phyloP scores from a whole-genome alignment of 2,329 filamentous ascomycete species.

The Ophidiomyces ophidiicola region DNA sequence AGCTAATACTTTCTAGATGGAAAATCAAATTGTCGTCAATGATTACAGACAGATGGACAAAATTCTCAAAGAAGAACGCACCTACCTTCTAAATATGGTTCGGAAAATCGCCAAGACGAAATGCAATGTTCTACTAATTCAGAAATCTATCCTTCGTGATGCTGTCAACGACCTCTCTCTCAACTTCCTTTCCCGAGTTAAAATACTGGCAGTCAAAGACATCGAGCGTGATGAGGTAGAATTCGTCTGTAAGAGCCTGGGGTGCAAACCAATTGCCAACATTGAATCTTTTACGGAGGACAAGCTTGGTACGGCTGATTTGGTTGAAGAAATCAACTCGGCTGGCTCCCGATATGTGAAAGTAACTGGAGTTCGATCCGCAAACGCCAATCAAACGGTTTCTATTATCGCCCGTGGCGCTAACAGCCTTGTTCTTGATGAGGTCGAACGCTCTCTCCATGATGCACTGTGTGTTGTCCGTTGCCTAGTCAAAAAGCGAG shows the following conservation, averaged over 20 bases:
- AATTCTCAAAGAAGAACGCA: slow-evolving; percentile 97
- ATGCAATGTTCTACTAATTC: slow-evolving; percentile 95
- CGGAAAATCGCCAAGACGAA: slow-evolving; percentile 99
- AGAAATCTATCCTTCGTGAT: slow-evolving; percentile 95
- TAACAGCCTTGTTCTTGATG: slow-evolving; percentile 87
- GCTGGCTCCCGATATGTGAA: slow-evolving; percentile 88
- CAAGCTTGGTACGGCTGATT: slow-evolving; percentile 85
- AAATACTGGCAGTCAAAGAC: slow-evolving; percentile 91
- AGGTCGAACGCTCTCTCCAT: slow-evolving; percentile 92
- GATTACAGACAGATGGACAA: slow-evolving; percentile 99
- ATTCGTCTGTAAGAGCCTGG: slow-evolving; percentile 97
- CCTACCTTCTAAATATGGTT: slow-evolving; percentile 95
- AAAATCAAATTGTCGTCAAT: slow-evolving; percentile 98
- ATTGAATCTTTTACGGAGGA: slow-evolving; percentile 98
- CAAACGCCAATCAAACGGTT: slow-evolving; percentile 63
- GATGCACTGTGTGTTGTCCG: slow-evolving; percentile 95
- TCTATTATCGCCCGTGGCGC: slow-evolving; percentile 90
- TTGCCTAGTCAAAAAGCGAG: slow-evolving; percentile 98
- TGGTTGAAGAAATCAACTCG: slow-evolving; percentile 82
- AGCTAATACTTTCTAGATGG: slow-evolving; percentile 53
- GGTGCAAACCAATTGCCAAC: slow-evolving; percentile 97
- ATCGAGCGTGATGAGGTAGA: slow-evolving; percentile 98
- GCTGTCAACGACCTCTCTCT: slow-evolving; percentile 95
- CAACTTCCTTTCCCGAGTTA: slow-evolving; percentile 94
- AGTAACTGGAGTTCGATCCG: slow-evolving; percentile 76